Evolutionary conservation across 2,329 filamentous ascomycete species (phyloP), one percentile per base, ranked within the genome.

Genomic region (Metarhizium robertsii): DNA sequence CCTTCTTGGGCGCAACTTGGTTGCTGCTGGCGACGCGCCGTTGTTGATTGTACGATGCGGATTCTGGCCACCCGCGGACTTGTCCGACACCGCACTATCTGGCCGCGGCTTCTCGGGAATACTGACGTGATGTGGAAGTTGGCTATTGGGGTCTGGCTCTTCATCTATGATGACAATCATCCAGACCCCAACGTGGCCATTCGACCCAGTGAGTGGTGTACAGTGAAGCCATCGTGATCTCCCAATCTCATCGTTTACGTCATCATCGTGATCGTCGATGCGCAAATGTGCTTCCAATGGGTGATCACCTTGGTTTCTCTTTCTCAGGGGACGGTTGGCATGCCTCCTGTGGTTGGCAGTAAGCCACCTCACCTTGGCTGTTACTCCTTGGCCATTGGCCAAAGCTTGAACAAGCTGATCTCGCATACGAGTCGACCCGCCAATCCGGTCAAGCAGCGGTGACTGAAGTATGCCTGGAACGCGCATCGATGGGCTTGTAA

Each of bases 91-190:
- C 3, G 25, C 32, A 38, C 43, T 38, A 3, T 29, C 54, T n/a
- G 50, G 29, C 8, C 50, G 38, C 7, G 42, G 46, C 16, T 38
- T 18, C 18, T 53, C 50, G 2, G 16, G 5, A 25, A 38, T 14
- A 14, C 11, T 36, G 8, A 46, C 38, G 45, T 45, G 10, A 4
- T 45, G 52, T 13, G 34, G 10, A 13, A 25, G 16, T 16, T 38
- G 53, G 32, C 42, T 32, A 14, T 20, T 25, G 18, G 50, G 50
- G 11, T 54, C 45, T 29, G 52, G 14, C 16, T 87, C 83, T 53
- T 84, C 83, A 60, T 90, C 85, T 7, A 89, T 81, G 14, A 91
- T 77, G 0, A 90, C 78, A 14, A 90, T 76, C 84, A 90, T 88
- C 87, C 87, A 91, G 2, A 90, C 86, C 18, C 87, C 87, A 1